Percentiles rank a stretch among this genome's conserved stretches.
Evolutionary conservation across 140 eudicot species (phyloP).

Genomic region (Bidens hawaiensis): DNA sequence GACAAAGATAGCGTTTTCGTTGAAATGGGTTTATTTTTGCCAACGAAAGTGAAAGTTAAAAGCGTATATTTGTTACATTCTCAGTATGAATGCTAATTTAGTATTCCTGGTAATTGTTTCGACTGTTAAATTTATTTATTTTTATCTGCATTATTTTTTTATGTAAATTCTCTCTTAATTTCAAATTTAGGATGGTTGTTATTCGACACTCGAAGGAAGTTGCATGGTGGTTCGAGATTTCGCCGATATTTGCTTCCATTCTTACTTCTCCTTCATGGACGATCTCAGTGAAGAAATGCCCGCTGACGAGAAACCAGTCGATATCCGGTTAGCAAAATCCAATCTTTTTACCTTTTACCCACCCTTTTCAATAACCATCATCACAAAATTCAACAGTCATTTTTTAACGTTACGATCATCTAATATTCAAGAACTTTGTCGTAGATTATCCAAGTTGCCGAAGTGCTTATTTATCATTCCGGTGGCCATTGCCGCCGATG

Average conservation of each 20-base stretch:
- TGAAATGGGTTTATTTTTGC: too few species aligned
- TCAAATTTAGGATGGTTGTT: slow-evolving; percentile 67
- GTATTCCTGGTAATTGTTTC: too few species aligned
- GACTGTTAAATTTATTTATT: too few species aligned
- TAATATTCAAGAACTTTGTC: neutral
- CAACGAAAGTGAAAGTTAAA: too few species aligned
- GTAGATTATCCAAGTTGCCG: slow-evolving; percentile 62
- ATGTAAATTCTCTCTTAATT: neutral
- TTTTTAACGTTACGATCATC: neutral
- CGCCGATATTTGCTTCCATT: slow-evolving; percentile 91
- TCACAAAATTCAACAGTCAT: neutral
- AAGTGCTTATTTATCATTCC: slow-evolving; percentile 55
- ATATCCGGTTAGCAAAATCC: slow-evolving; percentile 52
- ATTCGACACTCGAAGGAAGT: slow-evolving; percentile 60
- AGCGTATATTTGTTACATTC: too few species aligned
- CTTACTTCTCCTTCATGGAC: slow-evolving; percentile 95
- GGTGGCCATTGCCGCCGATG: slow-evolving; percentile 56
- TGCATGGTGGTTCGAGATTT: slow-evolving; percentile 83
- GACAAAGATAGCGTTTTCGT: too few species aligned
- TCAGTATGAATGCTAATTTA: too few species aligned
- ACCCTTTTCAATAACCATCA: neutral
- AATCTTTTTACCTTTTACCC: neutral
- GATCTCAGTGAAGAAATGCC: slow-evolving; percentile 69
- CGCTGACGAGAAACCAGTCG: slow-evolving; percentile 54
- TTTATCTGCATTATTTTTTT: too few species aligned